Base-by-base conservation (phyloP, 164 flowering plant genomes). In the Cinnamomum micranthum region DNA sequence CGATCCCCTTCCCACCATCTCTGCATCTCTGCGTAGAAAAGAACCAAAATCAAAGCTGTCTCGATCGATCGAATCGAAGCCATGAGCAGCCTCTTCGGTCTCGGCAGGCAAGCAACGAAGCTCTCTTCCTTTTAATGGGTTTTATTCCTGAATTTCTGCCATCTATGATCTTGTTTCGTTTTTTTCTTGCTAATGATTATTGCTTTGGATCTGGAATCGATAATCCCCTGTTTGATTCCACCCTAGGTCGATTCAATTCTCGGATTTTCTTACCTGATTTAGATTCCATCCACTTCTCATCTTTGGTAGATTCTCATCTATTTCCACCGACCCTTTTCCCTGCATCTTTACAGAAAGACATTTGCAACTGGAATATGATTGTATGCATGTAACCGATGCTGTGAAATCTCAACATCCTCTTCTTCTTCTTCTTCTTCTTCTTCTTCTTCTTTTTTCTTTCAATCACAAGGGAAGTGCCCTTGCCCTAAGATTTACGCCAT, bases 51-150 rank as follows among this genome's bases (percentile, higher is more conserved):
- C 41, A 19, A 28, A 41, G 51, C 14, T 72, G 60, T 47, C 70
- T 50, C 75, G 35, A 27, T 19, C 72, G 50, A n/a, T 7, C 71
- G 58, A 20, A 6, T 31, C 47, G 47, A 13, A 13, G 72, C 76
- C 72, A 81, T 81, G 83, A 77, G 80, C 60, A 9, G 47, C 72
- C 83, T 81, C 77, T 81, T 81, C 35, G 83, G 83, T 65, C 76
- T 81, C 28, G 83, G 83, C 76, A 81, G 83, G 78, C 72, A 73
- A 20, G 47, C 27, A 65, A 50, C 23, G 24, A 27, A 41, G 47
- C 35, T 6, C 33, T n/a, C 65, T 41, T n/a, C 11, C 2, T 50
- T 33, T 31, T 33, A 1, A 17, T 69, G 19, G 15, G 55, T 31
- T 75, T 10, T 6, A 31, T 63, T 41, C 55, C 20, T 12, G 9